Base-by-base conservation (phyloP, 345 rosid species). In the Hibiscus trionum region DNA sequence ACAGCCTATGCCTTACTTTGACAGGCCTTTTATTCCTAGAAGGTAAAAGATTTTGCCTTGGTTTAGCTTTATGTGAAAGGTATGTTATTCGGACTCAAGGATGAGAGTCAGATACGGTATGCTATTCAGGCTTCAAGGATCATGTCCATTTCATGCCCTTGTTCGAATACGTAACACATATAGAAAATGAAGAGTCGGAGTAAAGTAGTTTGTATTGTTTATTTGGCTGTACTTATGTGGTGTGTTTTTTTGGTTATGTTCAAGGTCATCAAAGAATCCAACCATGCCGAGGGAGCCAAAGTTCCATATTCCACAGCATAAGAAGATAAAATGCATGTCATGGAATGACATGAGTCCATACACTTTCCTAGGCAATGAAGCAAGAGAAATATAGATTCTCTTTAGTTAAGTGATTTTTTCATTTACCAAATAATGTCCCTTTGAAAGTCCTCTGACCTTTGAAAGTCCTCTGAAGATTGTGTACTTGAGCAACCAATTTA, bases 1-100 rank as follows among this genome's bases (percentile, higher is more conserved):
- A 37, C 99, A 96, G 69, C 99, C 97, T n/a, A 88, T 96, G 97
- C 98, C 99, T 5, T 96, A 93, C 79, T 96, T 96, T 35, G 98
- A 96, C 82, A 80, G 93, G 77, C 98, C 99, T 17, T 93, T 96
- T 82, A 73, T 93, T 37, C 98, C 98, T 37, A 88, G 85, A 79
- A 89, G 99, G 99, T 90, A 75, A 56, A 17, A 7, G 21, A 7
- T 21, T 26, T 58, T 26, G 0, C 33, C 61, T 4, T 7, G 11
- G 59, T 58, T 58, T 11, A 58, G 31, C 16, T 10, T 0, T 3
- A 19, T 55, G 0, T 56, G 7, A 17, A 55, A 55, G 60, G 12
- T 8, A 2, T 56, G 26, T 21, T 56, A 10, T 24, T 55, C 24
- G 19, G 57, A 52, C 57, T 52, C 19, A 16, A 16, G 21, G 55